Base-by-base conservation (phyloP, 2,329 filamentous ascomycete genomes). In the Epichloe bromicola region DNA sequence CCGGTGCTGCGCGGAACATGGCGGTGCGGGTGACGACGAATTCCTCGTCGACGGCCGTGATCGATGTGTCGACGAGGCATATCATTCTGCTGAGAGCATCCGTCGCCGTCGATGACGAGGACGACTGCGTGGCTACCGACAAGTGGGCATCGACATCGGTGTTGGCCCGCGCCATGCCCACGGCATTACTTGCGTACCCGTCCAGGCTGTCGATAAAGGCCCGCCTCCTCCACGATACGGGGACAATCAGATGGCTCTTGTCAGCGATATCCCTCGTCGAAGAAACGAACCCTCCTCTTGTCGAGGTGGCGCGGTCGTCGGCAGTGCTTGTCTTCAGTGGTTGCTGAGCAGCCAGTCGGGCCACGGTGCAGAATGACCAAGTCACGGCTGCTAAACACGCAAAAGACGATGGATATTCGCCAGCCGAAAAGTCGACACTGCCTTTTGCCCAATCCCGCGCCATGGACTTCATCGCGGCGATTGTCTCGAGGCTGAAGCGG, bases 111-210 rank as follows among this genome's bases (percentile, higher is more conserved):
- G 40, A 17, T 12, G 30, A 5, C 12, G 30, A 20, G 30, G 14
- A n/a, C n/a, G 33, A 38, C 12, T 30, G 20, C 8, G 19, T 11
- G 15, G 49, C 17, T 33, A 58, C 54, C 1, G 19, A 55, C 2
- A 60, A 50, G 11, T 65, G 56, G 8, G 56, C 55, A 4, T 51
- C 34, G 5, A 59, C 58, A 5, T 59, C 38, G 5, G 63, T 53
- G 7, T 53, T 61, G 5, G 65, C 68, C 14, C 65, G 61, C 1
- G 65, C 65, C 5, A 70, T 67, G n/a, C 68, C 59, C 1, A 68
- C 69, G 1, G 69, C 67, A 50, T 72, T 73, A 47, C 70, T 70
- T 52, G 67, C 68, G 56, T 72, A 71, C 5, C 52, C 54, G 7
- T 61, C 59, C 15, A 62, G 57, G 10, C 54, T 53, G 10, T 60